Evolutionary conservation across 176 grass and related monocot genomes (phyloP), one percentile per base, ranked within the genome.

Genomic region (Oropetium thomaeum): DNA sequence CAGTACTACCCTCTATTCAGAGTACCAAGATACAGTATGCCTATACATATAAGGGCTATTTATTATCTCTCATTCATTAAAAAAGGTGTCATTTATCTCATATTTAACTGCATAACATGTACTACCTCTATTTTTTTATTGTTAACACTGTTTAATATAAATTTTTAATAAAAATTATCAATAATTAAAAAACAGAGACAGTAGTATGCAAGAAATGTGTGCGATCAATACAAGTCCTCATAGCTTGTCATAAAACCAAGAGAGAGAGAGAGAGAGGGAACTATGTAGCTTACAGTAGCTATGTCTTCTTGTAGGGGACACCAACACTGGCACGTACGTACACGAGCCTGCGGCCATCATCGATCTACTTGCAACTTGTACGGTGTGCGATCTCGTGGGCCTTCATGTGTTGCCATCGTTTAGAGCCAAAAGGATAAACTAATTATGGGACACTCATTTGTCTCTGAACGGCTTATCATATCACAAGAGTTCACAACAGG

Each of bases 361-460:
- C n/a, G 25, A 30, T 14, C 11, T 45, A 23, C 39, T 58, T 67
- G 62, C 42, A 38, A 38, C 22, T 39, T 55, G 43, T 15, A 52
- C 37, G 17, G 20, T 75, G 34, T 34, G 45, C 15, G 47, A 55
- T 39, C 54, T 23, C n/a, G 19, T 55, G 14, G 20, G 30, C n/a
- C 5, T 37, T 39, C 64, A 81, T 40, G 29, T 86, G 71, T 44
- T 69, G 67, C 77, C 34, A 10, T 70, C 63, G n/a, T 27, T 69
- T 69, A 38, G 49, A 53, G 70, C 40, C 40, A 74, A 62, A 60
- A 68, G 70, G 70, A 80, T 77, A 80, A 54, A 27, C 15, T 19
- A 32, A 58, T n/a, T n/a, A n/a, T 26, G 30, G 43, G 45, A 25
- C 51, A 54, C 51, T 54, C 51, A 23, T 54, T 54, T 54, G 51